Evolutionary conservation across 768 basidiomycete genomes (phyloP), one percentile per base, ranked within the genome.

Genomic region (Neoboletus subvelutipes): DNA sequence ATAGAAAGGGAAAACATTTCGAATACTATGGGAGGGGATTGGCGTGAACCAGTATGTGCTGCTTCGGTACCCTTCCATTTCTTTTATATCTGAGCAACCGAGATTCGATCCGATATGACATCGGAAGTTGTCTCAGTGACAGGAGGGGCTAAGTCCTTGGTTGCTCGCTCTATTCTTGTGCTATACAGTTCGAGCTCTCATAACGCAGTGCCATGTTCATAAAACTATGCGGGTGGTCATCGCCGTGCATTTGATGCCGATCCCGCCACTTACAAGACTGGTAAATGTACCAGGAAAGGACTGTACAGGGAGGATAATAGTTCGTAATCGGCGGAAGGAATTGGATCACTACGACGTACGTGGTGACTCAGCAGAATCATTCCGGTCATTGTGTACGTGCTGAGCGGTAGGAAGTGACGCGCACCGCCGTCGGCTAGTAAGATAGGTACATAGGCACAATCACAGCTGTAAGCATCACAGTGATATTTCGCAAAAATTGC

Each of bases 21-120:
- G 29, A 17, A 24, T 15, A 5, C 45, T 42, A 18, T 22, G 11
- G 22, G 15, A 43, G 29, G 13, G 9, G 1, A 4, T 22, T 10
- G 36, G 3, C 17, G 2, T 12, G 26, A 22, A 18, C 3, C 8
- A 11, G 8, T 10, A n/a, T 40, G 18, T 10, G 20, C n/a, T n/a
- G 4, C 3, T 6, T 12, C 0, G 12, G 26, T 9, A 20, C 7
- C 2, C 31, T 36, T 22, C 9, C 8, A 12, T 22, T 6, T 37
- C 51, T 43, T 61, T 59, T 63, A 66, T 68, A 62, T 29, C 13
- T 2, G 7, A 18, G 3, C 7, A 34, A 22, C 5, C 2, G 12
- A 20, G 9, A 20, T 37, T 49, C 15, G 13, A 29, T 28, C 17
- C 9, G 26, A 10, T 12, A 26, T 33, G 22, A 11, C 33, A 7